Conservation (phyloP, 495 filamentous ascomycete genomes). For the Penicillium diatomitis region DNA sequence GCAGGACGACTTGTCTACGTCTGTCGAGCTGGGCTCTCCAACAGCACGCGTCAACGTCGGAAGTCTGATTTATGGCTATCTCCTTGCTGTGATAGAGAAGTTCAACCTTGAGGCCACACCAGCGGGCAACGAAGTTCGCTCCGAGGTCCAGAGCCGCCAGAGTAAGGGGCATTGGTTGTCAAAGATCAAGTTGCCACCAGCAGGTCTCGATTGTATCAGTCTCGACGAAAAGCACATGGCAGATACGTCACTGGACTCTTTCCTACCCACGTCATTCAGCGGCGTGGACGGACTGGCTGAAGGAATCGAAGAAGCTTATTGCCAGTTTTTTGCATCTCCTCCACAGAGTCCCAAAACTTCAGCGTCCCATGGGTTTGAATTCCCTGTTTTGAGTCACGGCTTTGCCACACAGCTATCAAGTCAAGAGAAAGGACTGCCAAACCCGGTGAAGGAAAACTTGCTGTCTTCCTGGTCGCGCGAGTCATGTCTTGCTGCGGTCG, state of each 20-base stretch:
- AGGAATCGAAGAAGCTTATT: conserved; percentile 61
- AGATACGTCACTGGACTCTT: conserved; percentile 6
- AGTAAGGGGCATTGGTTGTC: conserved; percentile 68
- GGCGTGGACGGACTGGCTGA: conserved; percentile 54
- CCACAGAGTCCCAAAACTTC: conserved; percentile 62
- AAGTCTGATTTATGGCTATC: conserved; percentile 78
- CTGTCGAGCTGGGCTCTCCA: conserved; percentile 42
- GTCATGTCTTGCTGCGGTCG: conserved; percentile 52
- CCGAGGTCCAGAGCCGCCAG: conserved; percentile 65
- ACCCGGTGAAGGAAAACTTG: conserved; percentile 55
- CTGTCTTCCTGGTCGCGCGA: conserved; percentile 73
- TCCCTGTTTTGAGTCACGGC: conserved; percentile 45
- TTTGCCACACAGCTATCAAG: conserved; percentile 13
- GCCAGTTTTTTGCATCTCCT: conserved; percentile 45
- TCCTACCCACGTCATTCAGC: conserved; percentile 26
- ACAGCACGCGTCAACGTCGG: conserved; percentile 65
- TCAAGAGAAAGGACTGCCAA: conserved; percentile 27
- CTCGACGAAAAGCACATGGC: conserved; percentile 11
- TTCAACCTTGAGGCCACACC: conserved; percentile 64
- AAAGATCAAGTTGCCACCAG: conserved; percentile 46
- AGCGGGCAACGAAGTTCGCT: conserved; percentile 59
- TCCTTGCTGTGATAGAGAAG: conserved; percentile 66
- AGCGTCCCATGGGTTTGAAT: conserved; percentile 54
- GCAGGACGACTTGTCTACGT: conserved; percentile 69
- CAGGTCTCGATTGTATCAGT: conserved; percentile 38